Percentiles rank a stretch among this genome's conserved stretches.
Evolutionary conservation across 2,329 filamentous ascomycete species (phyloP).

Genomic region (Diatrype stigma): DNA sequence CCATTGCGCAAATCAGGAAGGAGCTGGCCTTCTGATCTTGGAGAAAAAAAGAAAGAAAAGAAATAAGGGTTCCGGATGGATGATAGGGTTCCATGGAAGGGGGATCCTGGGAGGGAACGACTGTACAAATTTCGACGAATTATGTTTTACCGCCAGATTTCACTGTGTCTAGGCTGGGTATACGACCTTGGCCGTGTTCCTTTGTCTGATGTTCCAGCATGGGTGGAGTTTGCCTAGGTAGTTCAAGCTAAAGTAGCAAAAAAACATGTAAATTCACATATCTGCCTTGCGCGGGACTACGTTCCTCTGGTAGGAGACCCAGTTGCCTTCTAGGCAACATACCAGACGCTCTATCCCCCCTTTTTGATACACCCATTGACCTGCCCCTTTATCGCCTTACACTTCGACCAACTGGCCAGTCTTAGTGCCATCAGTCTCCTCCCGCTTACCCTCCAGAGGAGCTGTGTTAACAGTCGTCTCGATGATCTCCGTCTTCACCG

Average conservation of each 20-base stretch:
- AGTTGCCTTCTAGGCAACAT: no score
- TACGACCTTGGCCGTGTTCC: conserved; percentile 19
- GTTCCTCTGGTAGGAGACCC: neutral
- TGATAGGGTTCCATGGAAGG: neutral
- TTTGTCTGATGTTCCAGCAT: conserved; percentile 18
- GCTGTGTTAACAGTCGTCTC: neutral
- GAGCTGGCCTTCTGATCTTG: conserved; percentile 63
- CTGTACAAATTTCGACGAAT: conserved; percentile 17
- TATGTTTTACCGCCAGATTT: conserved; percentile 15
- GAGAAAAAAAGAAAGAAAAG: neutral
- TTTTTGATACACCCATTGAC: no score
- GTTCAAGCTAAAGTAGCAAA: neutral
- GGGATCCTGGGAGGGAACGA: conserved; percentile 5
- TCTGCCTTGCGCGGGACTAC: neutral
- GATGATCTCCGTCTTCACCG: neutral
- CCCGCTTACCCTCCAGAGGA: neutral
- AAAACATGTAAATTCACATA: neutral
- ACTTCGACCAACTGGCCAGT: neutral
- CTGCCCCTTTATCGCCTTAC: neutral
- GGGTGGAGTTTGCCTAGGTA: conserved; percentile 16
- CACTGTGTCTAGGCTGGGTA: conserved; percentile 9
- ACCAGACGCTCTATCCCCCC: no score
- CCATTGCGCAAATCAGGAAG: conserved; percentile 99
- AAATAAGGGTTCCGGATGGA: neutral
- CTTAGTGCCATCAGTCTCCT: neutral